Conservation (phyloP, 2,329 filamentous ascomycete genomes). For the Fusarium pseudonygamai region DNA sequence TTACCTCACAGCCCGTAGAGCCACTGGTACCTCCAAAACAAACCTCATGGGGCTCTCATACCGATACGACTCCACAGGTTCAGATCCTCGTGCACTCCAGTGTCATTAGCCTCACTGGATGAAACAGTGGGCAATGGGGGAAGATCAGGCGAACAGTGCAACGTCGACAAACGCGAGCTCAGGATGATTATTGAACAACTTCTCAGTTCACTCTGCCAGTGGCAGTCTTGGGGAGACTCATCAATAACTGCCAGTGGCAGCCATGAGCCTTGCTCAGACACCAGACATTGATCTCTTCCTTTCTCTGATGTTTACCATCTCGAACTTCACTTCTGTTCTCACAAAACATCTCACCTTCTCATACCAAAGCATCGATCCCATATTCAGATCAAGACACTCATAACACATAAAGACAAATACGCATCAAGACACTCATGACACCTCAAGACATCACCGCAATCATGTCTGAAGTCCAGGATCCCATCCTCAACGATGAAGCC, state of each 20-base stretch:
- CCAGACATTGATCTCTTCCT: no score
- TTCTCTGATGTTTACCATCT: neutral
- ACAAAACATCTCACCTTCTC: fast-evolving
- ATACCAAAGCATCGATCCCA: no score
- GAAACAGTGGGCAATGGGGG: no score
- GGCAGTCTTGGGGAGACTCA: neutral
- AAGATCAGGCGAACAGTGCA: neutral
- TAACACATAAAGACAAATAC: neutral
- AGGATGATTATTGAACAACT: neutral
- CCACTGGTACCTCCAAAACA: no score
- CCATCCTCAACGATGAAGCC: neutral
- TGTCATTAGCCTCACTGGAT: no score
- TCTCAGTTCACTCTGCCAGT: neutral
- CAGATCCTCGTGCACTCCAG: no score
- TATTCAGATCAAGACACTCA: neutral
- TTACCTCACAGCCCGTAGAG: no score
- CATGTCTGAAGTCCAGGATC: neutral
- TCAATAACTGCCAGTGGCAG: neutral
- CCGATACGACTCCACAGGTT: no score
- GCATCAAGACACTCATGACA: fast-evolving
- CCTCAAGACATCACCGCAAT: neutral
- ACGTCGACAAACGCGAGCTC: fast-evolving
- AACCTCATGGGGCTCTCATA: no score
- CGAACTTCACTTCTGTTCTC: neutral
- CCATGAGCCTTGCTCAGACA: no score